These are phyloP conservation scores for Citrus inodora DNA, from an alignment of 345 rosid species.

Conservation along the genomic window DNA sequence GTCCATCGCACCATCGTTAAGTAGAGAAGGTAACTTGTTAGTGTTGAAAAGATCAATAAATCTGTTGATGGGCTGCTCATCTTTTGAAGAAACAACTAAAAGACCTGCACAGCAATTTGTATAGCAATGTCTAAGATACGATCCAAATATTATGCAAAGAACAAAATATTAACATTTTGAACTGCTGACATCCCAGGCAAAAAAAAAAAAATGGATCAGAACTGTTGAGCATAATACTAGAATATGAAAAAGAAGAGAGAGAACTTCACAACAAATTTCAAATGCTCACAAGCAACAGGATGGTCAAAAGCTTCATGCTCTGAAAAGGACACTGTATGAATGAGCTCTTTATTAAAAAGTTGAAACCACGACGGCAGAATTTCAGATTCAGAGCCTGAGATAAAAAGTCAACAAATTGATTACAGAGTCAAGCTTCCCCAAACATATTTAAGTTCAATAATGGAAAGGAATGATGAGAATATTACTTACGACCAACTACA, in stretches of 20 bases:
- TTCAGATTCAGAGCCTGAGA: slow-evolving; percentile 74
- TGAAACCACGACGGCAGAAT: slow-evolving; percentile 85
- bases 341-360: slow-evolving; percentile 74
- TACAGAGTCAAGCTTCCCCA: not conserved
- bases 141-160: not conserved
- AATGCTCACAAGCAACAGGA: slow-evolving; percentile 91
- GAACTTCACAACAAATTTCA: slow-evolving; percentile 15
- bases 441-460: not conserved
- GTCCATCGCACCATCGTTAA: slow-evolving; percentile 89
- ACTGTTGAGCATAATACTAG: not conserved
- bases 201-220: not conserved
- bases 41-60: slow-evolving; percentile 86
- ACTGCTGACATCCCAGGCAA: not conserved
- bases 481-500: slow-evolving; percentile 63
- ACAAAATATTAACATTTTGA: not conserved
- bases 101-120: slow-evolving; percentile 63
- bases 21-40: slow-evolving; percentile 71
- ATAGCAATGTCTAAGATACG: not conserved
- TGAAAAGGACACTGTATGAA: slow-evolving; percentile 66
- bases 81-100: slow-evolving; percentile 87
- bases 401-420: not conserved
- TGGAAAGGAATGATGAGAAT: not conserved
- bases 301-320: slow-evolving; percentile 98
- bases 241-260: not conserved
- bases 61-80: slow-evolving; percentile 74